These are phyloP conservation scores for Cornus suecica DNA, from an alignment of 148 eudicot species.

Conservation along the genomic window DNA sequence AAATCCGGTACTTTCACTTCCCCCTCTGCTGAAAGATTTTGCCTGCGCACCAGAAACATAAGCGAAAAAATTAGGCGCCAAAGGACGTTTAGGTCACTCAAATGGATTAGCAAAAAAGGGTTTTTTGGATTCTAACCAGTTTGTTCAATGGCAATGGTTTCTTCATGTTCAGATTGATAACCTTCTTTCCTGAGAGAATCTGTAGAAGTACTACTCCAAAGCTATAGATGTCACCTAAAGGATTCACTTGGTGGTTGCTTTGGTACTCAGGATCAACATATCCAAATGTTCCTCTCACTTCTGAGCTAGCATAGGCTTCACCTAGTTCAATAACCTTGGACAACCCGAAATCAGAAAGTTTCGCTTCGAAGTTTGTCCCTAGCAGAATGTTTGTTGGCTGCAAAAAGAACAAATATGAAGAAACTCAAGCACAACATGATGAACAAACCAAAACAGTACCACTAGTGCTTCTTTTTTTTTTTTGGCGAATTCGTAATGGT, in stretches of 20 bases:
- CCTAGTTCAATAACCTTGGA: constrained; percentile 35
- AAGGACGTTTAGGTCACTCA: not conserved
- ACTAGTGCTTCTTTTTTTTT: too few species aligned
- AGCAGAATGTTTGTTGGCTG: constrained; percentile 45
- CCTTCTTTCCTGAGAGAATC: constrained; percentile 37
- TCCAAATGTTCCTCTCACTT: constrained; percentile 44
- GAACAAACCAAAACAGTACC: too few species aligned
- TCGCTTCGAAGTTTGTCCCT: constrained; percentile 35
- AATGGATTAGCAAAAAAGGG: not conserved
- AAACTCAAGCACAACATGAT: too few species aligned
- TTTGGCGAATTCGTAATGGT: too few species aligned
- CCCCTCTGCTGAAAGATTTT: constrained; percentile 23
- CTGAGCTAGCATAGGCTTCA: constrained; percentile 31
- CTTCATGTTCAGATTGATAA: constrained; percentile 27
- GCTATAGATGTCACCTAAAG: constrained; percentile 37
- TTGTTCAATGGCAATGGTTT: constrained; percentile 28
- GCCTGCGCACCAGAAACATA: constrained; percentile 22
- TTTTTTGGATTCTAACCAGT: constrained; percentile 9
- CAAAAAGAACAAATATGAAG: not conserved
- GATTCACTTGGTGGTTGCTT: constrained; percentile 26
- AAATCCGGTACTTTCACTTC: constrained; percentile 19
- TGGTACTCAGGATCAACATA: constrained; percentile 43
- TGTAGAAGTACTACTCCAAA: constrained; percentile 43
- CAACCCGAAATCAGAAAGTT: constrained; percentile 47
- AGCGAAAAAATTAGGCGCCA: not conserved